Conservation (phyloP, 306 rosid genomes). For the Acacia acuminata region DNA sequence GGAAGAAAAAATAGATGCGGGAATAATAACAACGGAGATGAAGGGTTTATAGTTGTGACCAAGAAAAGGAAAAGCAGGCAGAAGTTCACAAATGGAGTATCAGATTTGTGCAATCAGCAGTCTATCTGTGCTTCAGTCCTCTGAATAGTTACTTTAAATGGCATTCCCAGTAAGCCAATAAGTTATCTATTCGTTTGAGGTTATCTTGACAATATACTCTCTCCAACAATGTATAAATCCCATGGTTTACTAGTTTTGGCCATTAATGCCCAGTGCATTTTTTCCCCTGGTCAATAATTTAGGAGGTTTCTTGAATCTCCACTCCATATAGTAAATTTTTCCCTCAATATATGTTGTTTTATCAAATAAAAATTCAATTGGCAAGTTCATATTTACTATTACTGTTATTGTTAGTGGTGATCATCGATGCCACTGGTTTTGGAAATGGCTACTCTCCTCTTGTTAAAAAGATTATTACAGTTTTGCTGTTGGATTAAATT, state of each 20-base stretch:
- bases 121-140: slow-evolving; percentile 70
- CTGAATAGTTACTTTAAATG: slow-evolving; percentile 34
- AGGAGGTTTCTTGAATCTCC: slow-evolving; percentile 11
- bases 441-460: neutral
- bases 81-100: slow-evolving; percentile 54
- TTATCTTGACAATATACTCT: slow-evolving; percentile 1
- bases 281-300: neutral
- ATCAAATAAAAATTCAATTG: slow-evolving; percentile 29
- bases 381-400: neutral
- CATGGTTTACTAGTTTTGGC: neutral
- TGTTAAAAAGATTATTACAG: neutral
- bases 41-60: slow-evolving; percentile 61
- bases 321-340: neutral
- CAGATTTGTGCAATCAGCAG: slow-evolving; percentile 59
- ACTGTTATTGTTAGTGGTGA: neutral
- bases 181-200: neutral
- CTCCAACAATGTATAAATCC: slow-evolving; percentile 18
- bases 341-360: slow-evolving; percentile 20
- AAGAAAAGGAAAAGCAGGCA: slow-evolving; percentile 61
- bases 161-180: neutral
- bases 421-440: neutral
- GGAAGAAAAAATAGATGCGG: slow-evolving; percentile 31
- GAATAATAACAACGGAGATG: slow-evolving; percentile 45
- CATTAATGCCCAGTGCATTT: neutral
- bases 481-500: neutral